A percentile compares a stretch with the other conserved stretches of the same genome.
Evolutionary conservation across 2,329 filamentous ascomycete genomes (phyloP).

Genomic region (Domatiomyces catenatus): DNA sequence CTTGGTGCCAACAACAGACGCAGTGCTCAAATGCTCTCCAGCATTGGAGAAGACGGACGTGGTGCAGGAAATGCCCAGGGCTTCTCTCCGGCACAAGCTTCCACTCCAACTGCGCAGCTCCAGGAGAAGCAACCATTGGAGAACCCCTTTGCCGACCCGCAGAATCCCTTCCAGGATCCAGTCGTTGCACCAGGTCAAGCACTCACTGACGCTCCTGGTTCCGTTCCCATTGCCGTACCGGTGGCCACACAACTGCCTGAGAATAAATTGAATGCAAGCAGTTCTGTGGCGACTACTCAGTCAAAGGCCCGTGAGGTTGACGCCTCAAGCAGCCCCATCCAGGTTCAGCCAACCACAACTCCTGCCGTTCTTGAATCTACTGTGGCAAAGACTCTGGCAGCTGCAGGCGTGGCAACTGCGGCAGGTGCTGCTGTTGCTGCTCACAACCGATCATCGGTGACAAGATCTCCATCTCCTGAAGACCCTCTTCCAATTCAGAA

Average conservation of each 20-base stretch:
- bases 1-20: conserved; percentile 18
- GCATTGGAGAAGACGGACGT: conserved; percentile 11
- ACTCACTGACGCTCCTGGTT: not conserved
- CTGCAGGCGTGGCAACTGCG: conserved; percentile 16
- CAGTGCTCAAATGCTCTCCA: conserved; percentile 17
- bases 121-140: conserved; percentile 2
- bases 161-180: conserved; percentile 18
- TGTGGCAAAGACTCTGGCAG: conserved; percentile 1
- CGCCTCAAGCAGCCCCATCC: conserved; percentile 6
- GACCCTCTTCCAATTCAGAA: conserved; percentile 2
- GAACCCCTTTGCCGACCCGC: conserved; percentile 13
- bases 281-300: conserved; percentile 9
- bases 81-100: conserved; percentile 7
- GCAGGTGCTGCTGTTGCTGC: conserved; percentile 29
- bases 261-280: conserved; percentile 5
- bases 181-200: not conserved
- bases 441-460: conserved; percentile 17
- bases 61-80: conserved; percentile 2
- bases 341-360: not conserved
- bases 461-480: not conserved
- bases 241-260: not conserved
- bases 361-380: not conserved
- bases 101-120: conserved; percentile 6
- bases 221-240: conserved; percentile 4
- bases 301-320: not conserved